Evolutionary conservation across 371 early-diverging fungal genomes (phyloP).

Genomic region (Mortierella polycephala): DNA sequence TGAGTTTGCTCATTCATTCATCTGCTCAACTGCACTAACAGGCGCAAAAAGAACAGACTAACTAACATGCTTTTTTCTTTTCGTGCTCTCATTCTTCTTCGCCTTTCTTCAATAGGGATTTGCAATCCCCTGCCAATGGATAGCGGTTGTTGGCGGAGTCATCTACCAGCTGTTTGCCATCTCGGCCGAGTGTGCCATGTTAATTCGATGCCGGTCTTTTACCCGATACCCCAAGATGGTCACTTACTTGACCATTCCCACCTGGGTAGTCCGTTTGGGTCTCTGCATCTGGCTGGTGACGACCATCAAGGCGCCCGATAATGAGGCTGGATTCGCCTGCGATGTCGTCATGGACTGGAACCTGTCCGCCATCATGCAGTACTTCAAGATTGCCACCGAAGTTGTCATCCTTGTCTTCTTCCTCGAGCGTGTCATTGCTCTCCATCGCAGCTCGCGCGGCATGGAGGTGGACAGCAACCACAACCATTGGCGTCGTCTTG

Average conservation of each 20-base stretch:
- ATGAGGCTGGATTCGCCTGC: slow-evolving; percentile 26
- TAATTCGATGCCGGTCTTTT: slow-evolving; percentile 51
- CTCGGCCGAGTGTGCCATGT: slow-evolving; percentile 51
- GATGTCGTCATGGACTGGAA: slow-evolving; percentile 24
- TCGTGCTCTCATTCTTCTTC: background rate
- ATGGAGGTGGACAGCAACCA: slow-evolving; percentile 17
- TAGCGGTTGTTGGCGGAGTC: slow-evolving; percentile 43
- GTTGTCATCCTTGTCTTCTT: slow-evolving; percentile 43
- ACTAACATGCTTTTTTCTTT: background rate
- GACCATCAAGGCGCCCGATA: slow-evolving; percentile 26
- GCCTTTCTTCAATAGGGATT: slow-evolving; percentile 30
- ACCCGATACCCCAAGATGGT: slow-evolving; percentile 39
- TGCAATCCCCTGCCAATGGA: slow-evolving; percentile 40
- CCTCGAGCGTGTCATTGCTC: slow-evolving; percentile 48
- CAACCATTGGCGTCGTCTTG: slow-evolving; percentile 49
- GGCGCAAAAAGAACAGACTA: too few species aligned
- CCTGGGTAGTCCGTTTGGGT: slow-evolving; percentile 42
- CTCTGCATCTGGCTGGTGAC: slow-evolving; percentile 42
- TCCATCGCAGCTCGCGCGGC: slow-evolving; percentile 26
- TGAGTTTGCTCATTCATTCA: too few species aligned
- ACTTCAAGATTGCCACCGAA: slow-evolving; percentile 51
- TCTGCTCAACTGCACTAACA: too few species aligned
- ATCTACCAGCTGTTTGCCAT: slow-evolving; percentile 52
- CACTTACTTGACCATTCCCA: slow-evolving; percentile 42
- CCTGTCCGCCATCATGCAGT: slow-evolving; percentile 44